Conservation (phyloP, 106 monocot species). For the Allium sativum region DNA sequence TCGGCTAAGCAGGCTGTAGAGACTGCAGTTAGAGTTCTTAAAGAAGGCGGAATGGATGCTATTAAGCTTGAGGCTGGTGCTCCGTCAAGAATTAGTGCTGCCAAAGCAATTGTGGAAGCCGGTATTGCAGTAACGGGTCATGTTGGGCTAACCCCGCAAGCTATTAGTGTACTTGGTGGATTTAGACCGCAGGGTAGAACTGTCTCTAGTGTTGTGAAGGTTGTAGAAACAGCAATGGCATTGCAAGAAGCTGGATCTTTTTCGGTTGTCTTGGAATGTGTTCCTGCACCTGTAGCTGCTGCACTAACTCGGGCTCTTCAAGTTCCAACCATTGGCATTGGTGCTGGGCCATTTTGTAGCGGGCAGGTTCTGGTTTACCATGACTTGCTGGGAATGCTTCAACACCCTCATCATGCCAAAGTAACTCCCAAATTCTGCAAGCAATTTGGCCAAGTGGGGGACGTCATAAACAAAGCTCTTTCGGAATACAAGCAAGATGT, state of each 20-base stretch:
- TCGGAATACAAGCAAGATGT: conserved; percentile 78
- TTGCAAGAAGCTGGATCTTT: conserved; percentile 94
- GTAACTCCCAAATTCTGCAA: conserved; percentile 94
- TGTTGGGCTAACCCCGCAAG: conserved; percentile 89
- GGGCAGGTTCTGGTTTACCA: conserved; percentile 97
- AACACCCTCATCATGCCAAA: conserved; percentile 94
- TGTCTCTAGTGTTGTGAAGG: conserved; percentile 73
- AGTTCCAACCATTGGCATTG: conserved; percentile 93
- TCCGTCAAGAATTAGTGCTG: conserved; percentile 78
- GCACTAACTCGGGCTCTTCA: conserved; percentile 61
- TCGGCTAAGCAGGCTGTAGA: too few relatives aligned
- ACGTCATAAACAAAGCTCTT: conserved; percentile 61
- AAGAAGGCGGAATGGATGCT: conserved; percentile 92
- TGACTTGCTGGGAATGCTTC: conserved; percentile 85
- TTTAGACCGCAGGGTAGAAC: conserved; percentile 90
- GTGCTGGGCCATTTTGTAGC: conserved; percentile 79
- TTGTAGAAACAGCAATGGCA: conserved; percentile 85
- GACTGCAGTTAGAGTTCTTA: conserved; percentile 64
- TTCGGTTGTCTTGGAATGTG: conserved; percentile 80
- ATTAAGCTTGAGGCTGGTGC: conserved; percentile 86
- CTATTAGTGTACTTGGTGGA: conserved; percentile 87
- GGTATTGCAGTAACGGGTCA: conserved; percentile 97
- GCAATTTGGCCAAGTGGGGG: conserved; percentile 65
- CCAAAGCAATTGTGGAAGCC: conserved; percentile 79
- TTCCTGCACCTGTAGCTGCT: conserved; percentile 86